These are phyloP conservation scores for Solanum hybrid DNA, from an alignment of 305 asterid genomes.

Conservation along the genomic window DNA sequence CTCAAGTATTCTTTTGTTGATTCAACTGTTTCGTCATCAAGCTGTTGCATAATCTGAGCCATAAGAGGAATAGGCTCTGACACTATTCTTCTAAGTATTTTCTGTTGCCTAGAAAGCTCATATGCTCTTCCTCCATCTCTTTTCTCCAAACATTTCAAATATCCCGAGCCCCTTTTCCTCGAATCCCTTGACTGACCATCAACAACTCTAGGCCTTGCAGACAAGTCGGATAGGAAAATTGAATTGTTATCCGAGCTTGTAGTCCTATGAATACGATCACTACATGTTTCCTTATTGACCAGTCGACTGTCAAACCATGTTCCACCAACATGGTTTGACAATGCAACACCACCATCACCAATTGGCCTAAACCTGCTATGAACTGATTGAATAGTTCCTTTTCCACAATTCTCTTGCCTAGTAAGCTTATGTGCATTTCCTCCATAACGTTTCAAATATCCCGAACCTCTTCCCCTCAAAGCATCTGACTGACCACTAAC, in stretches of 20 bases:
- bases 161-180: not conserved
- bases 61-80: slow-evolving; percentile 52
- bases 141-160: slow-evolving; percentile 33
- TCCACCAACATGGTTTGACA: slow-evolving; percentile 46
- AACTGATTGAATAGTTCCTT: slow-evolving; percentile 83
- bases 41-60: slow-evolving; percentile 67
- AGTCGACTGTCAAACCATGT: too few species aligned
- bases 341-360: slow-evolving; percentile 65
- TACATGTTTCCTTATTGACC: not conserved
- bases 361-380: slow-evolving; percentile 77
- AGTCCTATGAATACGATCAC: slow-evolving; percentile 40
- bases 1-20: slow-evolving; percentile 59
- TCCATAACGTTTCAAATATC: not conserved
- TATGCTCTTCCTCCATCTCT: slow-evolving; percentile 33
- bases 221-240: slow-evolving; percentile 72
- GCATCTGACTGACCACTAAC: slow-evolving; percentile 25
- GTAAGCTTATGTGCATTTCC: not conserved
- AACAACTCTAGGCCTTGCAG: slow-evolving; percentile 43
- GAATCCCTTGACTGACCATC: slow-evolving; percentile 55
- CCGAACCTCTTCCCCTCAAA: not conserved
- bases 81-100: slow-evolving; percentile 60
- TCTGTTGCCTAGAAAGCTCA: slow-evolving; percentile 50
- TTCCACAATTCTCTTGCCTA: not conserved
- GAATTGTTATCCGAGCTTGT: slow-evolving; percentile 61
- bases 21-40: slow-evolving; percentile 53